Evolutionary conservation across 148 eudicot species (phyloP), one percentile per base, ranked within the genome.

Genomic region (Chenopodium formosanum): DNA sequence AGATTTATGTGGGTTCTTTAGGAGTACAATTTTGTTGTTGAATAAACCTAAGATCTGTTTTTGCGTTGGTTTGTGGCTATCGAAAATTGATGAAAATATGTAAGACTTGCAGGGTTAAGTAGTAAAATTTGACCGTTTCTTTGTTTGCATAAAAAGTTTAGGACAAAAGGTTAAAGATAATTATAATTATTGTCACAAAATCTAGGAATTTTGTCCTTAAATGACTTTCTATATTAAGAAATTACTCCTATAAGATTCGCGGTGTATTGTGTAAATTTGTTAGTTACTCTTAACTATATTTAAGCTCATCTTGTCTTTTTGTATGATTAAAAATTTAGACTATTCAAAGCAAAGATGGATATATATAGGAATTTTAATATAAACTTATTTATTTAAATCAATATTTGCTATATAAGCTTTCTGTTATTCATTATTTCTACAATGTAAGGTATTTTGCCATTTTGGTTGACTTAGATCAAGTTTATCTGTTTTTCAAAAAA

Each of bases 101-200:
- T 50, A 16, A 22, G 62, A 56, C 17, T 56, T 17, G 17, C 62
- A 17, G 22, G 20, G 20, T 17, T 56, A 66, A 66, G 29, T 69
- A 17, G 17, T 22, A 44, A 14, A 56, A 44, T 44, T 72, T 72
- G 75, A 72, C 75, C 53, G 73, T 46, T 34, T 69, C 75, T 72
- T 72, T 72, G 75, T n/a, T 44, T 20, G 53, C 29, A 40, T 44
- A 44, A 46, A 5, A 22, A 70, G 73, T 40, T 50, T 72, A 40
- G 27, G 53, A 72, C 75, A 72, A 72, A 44, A 70, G n/a, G 46
- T 16, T 37, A 4, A 70, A 19, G 62, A 56, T 17, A 56, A 16
- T 56, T 40, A 40, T 40, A 40, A 40, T 68, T 13, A 27, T 19
- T 47, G 29, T 22, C 29, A 72, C 9, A 22, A 7, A 72, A 40